Evolutionary conservation across 2,329 filamentous ascomycete genomes (phyloP), one percentile per base, ranked within the genome.

Genomic region (Cytospora schulzeri): DNA sequence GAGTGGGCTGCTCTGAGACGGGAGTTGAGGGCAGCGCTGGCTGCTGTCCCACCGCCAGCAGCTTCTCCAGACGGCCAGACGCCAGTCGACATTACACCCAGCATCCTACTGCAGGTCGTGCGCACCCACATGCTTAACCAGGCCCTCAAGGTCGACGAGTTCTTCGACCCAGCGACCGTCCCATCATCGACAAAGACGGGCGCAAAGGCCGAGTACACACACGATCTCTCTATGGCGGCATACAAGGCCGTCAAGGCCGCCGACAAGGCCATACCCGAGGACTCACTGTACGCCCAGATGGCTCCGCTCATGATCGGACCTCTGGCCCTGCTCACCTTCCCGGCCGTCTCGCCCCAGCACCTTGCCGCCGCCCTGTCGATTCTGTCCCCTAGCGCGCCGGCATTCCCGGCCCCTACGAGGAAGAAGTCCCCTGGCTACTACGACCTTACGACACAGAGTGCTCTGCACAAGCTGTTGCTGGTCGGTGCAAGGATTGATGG

Each of bases 51-150:
- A 14, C 64, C 73, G 3, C 75, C 79, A 0, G 68, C 68, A 2
- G 67, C 68, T 12, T 35, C 31, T 6, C 74, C 72, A 1, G 70
- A 75, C 38, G 71, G 77, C 22, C 72, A 76, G 24, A 67, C 74
- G 1, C 60, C 71, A 2, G 68, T 79, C 26, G 76, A 84, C 35
- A 74, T 92, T 38, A 82, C 85, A n/a, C 78, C 85, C 1, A 79
- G 81, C 48, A 83, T 95, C 69, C 89, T 91, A 77, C 75, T 98
- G 29, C 90, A 96, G 75, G 91, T 96, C 29, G 81, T 99, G 63
- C 90, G 95, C 73, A 95, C 92, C 17, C 91, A 91, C 73, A 96
- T 99, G 73, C 92, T 99, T 74, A 88, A 89, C 69, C 87, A 91
- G 22, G 93, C 94, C 1, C 80, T 98, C 67, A 89, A 90, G 69